A percentile compares a stretch with the other conserved stretches of the same genome.
Conservation (phyloP, 345 rosid genomes). For the Syzygium jambos region DNA sequence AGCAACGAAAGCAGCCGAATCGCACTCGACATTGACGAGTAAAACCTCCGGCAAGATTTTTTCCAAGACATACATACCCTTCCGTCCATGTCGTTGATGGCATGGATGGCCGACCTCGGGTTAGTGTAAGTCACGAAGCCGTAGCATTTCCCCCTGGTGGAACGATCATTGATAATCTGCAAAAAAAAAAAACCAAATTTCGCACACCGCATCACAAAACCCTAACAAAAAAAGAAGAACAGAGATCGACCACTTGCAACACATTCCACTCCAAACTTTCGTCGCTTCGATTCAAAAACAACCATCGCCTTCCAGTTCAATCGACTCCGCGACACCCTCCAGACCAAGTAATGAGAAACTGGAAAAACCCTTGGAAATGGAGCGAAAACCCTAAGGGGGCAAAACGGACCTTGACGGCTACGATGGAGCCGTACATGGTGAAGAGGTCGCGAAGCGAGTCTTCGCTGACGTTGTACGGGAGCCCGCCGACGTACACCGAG, state of each 20-base stretch:
- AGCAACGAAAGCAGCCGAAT: neutral
- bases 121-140: slow-evolving; percentile 78
- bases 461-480: slow-evolving; percentile 65
- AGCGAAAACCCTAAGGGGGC: neutral
- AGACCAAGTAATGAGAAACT: neutral
- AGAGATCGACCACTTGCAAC: neutral
- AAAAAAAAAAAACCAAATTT: neutral
- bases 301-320: neutral
- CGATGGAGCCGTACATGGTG: slow-evolving; percentile 52
- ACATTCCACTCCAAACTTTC: neutral
- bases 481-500: slow-evolving; percentile 89
- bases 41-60: neutral
- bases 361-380: neutral
- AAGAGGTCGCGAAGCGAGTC: slow-evolving; percentile 56
- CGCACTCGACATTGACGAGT: neutral
- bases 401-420: slow-evolving; percentile 57
- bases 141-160: slow-evolving; percentile 72
- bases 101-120: slow-evolving; percentile 71
- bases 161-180: slow-evolving; percentile 69
- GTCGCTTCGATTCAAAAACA: neutral
- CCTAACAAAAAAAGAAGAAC: neutral
- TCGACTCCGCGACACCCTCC: neutral
- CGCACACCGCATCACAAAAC: neutral
- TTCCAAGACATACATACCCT: slow-evolving; percentile 34
- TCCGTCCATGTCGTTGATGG: slow-evolving; percentile 83